Conservation (phyloP, 2,329 filamentous ascomycete species). For the Trichoderma gracile region DNA sequence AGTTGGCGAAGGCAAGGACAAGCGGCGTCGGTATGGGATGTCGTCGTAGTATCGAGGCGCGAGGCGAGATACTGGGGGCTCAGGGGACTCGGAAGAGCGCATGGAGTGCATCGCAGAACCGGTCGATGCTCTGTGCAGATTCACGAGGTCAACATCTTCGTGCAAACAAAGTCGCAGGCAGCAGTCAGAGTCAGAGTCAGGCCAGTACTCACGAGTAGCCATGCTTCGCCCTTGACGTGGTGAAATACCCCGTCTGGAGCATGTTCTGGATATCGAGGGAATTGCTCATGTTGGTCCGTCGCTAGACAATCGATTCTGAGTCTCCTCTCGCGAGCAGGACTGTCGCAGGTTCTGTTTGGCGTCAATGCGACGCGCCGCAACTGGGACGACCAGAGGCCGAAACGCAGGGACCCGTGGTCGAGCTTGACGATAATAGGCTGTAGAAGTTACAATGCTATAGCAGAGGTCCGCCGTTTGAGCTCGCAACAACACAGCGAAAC, state of each 20-base stretch:
- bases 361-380: slow-evolving; percentile 13
- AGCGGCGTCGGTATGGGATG: slow-evolving; percentile 29
- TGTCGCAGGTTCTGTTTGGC: neutral
- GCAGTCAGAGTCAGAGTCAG: neutral
- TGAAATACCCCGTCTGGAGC: slow-evolving; percentile 53
- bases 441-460: neutral
- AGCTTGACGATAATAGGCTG: neutral
- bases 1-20: slow-evolving; percentile 61
- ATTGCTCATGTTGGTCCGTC: slow-evolving; percentile 45
- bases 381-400: neutral
- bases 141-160: neutral
- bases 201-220: slow-evolving; percentile 33
- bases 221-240: slow-evolving; percentile 46
- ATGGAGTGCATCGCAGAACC: slow-evolving; percentile 3
- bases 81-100: slow-evolving; percentile 21
- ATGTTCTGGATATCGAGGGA: slow-evolving; percentile 48
- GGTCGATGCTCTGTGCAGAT: slow-evolving; percentile 30
- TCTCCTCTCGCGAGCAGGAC: neutral
- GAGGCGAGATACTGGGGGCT: slow-evolving; percentile 16
- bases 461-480: neutral
- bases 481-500: neutral
- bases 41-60: slow-evolving; percentile 23
- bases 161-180: slow-evolving; percentile 6
- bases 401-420: neutral
- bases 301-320: neutral